Percentiles rank a stretch among this genome's conserved stretches.
Conservation (phyloP, 2,329 filamentous ascomycete species). For the Calonectria crousiana region DNA sequence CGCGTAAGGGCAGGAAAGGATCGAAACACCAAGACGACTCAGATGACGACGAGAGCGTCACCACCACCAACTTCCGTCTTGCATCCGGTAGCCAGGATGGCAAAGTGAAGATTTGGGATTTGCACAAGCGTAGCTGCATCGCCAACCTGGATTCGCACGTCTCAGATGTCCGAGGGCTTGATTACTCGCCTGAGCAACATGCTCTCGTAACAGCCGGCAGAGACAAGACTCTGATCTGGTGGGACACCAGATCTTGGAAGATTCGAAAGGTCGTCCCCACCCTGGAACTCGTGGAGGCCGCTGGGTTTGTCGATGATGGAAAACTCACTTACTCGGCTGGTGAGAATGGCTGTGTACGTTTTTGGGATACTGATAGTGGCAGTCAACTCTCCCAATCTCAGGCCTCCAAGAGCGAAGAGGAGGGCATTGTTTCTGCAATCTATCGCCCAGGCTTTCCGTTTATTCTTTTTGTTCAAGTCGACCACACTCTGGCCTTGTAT, state of each 20-base stretch:
- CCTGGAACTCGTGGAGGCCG: slow-evolving; percentile 86
- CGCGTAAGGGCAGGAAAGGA: slow-evolving; percentile 52
- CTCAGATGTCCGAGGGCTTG: slow-evolving; percentile 89
- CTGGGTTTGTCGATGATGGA: slow-evolving; percentile 81
- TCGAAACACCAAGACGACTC: slow-evolving; percentile 48
- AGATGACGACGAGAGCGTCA: slow-evolving; percentile 55
- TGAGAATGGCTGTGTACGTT: slow-evolving; percentile 82
- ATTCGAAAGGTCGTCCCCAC: slow-evolving; percentile 83
- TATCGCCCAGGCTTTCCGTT: slow-evolving; percentile 75
- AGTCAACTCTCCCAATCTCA: slow-evolving; percentile 85
- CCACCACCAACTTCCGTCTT: slow-evolving; percentile 75
- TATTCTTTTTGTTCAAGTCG: slow-evolving; percentile 85
- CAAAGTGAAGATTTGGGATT: slow-evolving; percentile 90
- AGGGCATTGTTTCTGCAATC: slow-evolving; percentile 79
- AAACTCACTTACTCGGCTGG: slow-evolving; percentile 85
- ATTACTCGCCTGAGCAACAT: slow-evolving; percentile 82
- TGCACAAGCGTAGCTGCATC: slow-evolving; percentile 83
- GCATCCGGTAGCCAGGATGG: slow-evolving; percentile 96
- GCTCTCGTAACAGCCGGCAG: slow-evolving; percentile 85
- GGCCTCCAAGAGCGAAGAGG: slow-evolving; percentile 67
- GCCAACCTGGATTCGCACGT: slow-evolving; percentile 91
- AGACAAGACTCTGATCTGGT: slow-evolving; percentile 94
- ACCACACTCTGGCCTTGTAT: slow-evolving; percentile 88
- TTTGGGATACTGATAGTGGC: slow-evolving; percentile 85
- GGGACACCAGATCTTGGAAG: slow-evolving; percentile 91